These are phyloP conservation scores for Sporobolomyces phaffii DNA, from an alignment of 768 basidiomycete genomes.

Conservation along the genomic window DNA sequence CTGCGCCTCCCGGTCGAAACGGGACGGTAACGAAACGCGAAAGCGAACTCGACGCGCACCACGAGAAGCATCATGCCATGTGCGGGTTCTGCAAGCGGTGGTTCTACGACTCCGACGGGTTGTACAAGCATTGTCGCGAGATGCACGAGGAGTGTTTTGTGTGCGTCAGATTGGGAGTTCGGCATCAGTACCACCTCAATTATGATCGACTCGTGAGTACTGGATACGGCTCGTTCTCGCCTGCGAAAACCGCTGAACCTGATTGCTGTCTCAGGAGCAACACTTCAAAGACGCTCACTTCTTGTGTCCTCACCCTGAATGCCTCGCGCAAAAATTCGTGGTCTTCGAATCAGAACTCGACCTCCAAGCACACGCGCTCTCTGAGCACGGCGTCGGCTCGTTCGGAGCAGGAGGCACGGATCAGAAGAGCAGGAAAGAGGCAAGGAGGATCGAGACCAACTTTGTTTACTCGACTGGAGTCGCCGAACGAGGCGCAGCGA, in stretches of 20 bases:
- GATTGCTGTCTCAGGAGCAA: slow-evolving; percentile 53
- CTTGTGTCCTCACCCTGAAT: slow-evolving; percentile 66
- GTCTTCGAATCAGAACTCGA: slow-evolving; percentile 84
- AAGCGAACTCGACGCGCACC: slow-evolving; percentile 21
- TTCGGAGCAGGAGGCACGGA: slow-evolving; percentile 54
- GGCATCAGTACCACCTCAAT: slow-evolving; percentile 91
- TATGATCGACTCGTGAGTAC: slow-evolving; percentile 95
- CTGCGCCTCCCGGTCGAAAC: slow-evolving; percentile 45
- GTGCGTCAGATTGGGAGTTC: slow-evolving; percentile 67
- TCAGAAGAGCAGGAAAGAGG: slow-evolving; percentile 62
- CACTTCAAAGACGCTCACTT: slow-evolving; percentile 72
- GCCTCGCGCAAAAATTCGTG: slow-evolving; percentile 83
- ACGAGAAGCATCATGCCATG: slow-evolving; percentile 27
- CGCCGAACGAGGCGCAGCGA: slow-evolving; percentile 1
- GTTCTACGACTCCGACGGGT: slow-evolving; percentile 85
- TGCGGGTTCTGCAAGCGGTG: slow-evolving; percentile 45
- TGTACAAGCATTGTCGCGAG: slow-evolving; percentile 89
- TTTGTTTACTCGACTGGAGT: slow-evolving; percentile 46
- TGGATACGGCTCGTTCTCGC: slow-evolving; percentile 65
- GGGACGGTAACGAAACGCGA: not conserved
- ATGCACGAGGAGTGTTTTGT: slow-evolving; percentile 93
- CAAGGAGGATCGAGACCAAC: slow-evolving; percentile 59
- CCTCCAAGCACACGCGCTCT: slow-evolving; percentile 83
- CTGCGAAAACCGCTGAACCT: not conserved
- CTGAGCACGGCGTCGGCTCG: slow-evolving; percentile 59